These are phyloP conservation scores for Aureobasidium sp. DNA, from an alignment of 2,329 filamentous ascomycete genomes.

Conservation along the genomic window DNA sequence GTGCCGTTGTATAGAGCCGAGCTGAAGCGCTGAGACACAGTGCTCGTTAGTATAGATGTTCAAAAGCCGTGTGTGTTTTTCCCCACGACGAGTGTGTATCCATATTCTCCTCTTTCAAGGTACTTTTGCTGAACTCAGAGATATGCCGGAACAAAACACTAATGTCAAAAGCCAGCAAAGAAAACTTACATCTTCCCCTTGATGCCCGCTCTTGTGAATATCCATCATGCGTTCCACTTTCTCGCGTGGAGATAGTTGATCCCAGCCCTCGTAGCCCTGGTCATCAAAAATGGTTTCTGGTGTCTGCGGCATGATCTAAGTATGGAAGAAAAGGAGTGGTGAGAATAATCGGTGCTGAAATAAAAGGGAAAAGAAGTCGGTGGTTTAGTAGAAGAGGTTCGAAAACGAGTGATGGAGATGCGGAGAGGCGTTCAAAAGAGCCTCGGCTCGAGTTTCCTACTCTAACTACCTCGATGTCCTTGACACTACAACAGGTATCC, in stretches of 20 bases:
- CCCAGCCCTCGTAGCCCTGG: not conserved
- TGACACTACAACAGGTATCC: no score
- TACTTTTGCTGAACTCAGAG: no score
- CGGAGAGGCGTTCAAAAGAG: not conserved
- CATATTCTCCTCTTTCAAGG: no score
- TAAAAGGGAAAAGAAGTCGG: not conserved
- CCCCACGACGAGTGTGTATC: no score
- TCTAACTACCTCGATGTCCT: no score
- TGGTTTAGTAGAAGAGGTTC: not conserved
- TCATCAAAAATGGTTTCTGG: not conserved
- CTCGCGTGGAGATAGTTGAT: not conserved
- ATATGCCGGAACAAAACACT: no score
- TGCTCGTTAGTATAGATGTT: not conserved
- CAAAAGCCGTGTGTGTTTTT: no score
- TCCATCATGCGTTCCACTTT: constrained; percentile 2
- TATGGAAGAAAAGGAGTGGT: no score
- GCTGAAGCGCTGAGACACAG: not conserved
- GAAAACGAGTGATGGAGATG: not conserved
- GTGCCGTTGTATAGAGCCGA: not conserved
- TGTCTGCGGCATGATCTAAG: not conserved
- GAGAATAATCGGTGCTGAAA: not conserved
- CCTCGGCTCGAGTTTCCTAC: not conserved
- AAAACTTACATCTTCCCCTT: constrained; percentile 1
- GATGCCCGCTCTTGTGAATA: not conserved
- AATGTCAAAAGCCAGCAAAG: no score